Conservation (phyloP, 768 basidiomycete genomes). For the Coprinellus micaceus region DNA sequence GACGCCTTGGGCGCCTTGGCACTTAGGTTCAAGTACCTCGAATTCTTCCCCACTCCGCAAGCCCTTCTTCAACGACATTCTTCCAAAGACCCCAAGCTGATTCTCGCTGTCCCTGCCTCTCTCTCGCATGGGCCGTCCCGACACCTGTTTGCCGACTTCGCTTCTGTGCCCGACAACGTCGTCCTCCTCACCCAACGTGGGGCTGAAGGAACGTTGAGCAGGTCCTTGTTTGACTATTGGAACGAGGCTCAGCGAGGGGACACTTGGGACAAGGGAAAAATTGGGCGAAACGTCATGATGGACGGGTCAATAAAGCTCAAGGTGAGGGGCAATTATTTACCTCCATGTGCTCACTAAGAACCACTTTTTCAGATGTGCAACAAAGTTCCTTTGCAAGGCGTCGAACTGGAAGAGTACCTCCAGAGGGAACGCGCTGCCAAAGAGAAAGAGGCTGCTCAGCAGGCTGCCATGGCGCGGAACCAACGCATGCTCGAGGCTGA, state of each 20-base stretch:
- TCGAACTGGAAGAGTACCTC: conserved; percentile 79
- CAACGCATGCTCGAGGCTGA: conserved; percentile 93
- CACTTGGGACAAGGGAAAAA: conserved; percentile 86
- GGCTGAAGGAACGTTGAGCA: conserved; percentile 76
- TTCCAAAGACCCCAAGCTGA: conserved; percentile 85
- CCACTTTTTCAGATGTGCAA: conserved; percentile 61
- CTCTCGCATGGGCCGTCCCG: conserved; percentile 92
- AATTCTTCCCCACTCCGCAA: conserved; percentile 84
- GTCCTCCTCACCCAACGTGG: conserved; percentile 79
- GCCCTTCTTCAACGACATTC: conserved; percentile 79
- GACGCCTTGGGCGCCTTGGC: conserved; percentile 83
- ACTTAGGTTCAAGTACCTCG: conserved; percentile 90
- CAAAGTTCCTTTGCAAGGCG: conserved; percentile 86
- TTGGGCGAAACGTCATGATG: conserved; percentile 84
- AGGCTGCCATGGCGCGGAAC: conserved; percentile 77
- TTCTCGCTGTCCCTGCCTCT: conserved; percentile 89
- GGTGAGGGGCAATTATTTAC: conserved; percentile 36
- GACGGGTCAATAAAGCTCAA: conserved; percentile 64
- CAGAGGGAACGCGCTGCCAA: conserved; percentile 70
- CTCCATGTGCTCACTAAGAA: background rate
- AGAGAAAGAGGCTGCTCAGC: conserved; percentile 83
- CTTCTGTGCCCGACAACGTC: conserved; percentile 77
- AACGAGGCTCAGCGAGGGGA: conserved; percentile 74
- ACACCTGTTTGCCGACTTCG: conserved; percentile 81
- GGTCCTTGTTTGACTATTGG: conserved; percentile 83